Evolutionary conservation across 371 early-diverging fungal species (phyloP), one percentile per base, ranked within the genome.

Genomic region (Nosema muscidifuracis): DNA sequence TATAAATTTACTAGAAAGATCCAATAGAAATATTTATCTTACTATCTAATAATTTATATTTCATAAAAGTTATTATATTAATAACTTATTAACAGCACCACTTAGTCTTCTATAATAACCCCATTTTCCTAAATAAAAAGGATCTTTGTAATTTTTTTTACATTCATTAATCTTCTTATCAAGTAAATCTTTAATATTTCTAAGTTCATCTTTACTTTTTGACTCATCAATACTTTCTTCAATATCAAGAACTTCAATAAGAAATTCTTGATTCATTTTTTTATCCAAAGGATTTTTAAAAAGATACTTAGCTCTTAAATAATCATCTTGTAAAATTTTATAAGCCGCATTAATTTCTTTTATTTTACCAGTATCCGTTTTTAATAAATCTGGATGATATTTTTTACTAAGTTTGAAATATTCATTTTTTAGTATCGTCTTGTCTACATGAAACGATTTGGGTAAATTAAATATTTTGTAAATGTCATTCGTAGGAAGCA

Each of bases 261-360:
- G 30, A 33, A 75, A 75, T 15, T 73, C 28, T 44, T 61, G 22
- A 44, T 57, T 60, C 3, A 77, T 22, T 24, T 33, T 30, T 15
- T 34, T 16, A 18, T 15, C 20, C 9, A 28, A 16, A 10, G 31
- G 0, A 30, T 20, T 34, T n/a, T 30, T 60, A 24, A 10, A 67
- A 30, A 80, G 40, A 31, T 60, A 43, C 22, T 65, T 68, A 31
- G 80, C 80, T 33, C 80, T 50, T 31, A 53, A 3, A 33, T 69
- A 75, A 67, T 80, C 80, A 68, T 80, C 73, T n/a, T 71, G 72
- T 57, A 80, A 50, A 6, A 30, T 75, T 15, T 44, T 55, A 56
- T 77, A 80, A 13, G 75, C 80, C 13, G 44, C 64, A 55, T 74
- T 80, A 1, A 80, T 38, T 34, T 50, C 18, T 10, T 55, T 26